phyloP scores from a whole-genome alignment of 257 asterid species.

The Capsicum chinense region DNA sequence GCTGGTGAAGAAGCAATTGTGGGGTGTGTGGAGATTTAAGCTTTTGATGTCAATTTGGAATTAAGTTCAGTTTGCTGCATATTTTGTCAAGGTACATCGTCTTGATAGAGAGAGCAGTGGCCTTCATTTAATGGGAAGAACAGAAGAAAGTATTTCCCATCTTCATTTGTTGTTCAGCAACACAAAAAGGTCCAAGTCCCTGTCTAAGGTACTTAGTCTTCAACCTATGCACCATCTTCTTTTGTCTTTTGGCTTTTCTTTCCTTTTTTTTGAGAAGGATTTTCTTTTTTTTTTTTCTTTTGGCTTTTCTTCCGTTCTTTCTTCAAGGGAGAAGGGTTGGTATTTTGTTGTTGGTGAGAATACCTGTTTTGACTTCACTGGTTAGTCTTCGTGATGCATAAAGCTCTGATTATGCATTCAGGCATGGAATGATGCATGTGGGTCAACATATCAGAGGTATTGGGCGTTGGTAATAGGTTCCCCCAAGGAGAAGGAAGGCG shows the following conservation, averaged over 20 bases:
- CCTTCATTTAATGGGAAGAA: conserved; percentile 89
- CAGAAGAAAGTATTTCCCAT: conserved; percentile 74
- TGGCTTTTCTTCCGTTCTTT: not conserved
- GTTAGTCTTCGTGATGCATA: conserved; percentile 25
- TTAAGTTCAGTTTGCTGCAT: conserved; percentile 17
- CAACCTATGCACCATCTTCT: conserved; percentile 24
- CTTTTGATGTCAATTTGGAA: conserved; percentile 10
- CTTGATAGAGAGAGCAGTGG: conserved; percentile 98
- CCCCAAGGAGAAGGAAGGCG: conserved; percentile 87
- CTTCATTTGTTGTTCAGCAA: conserved; percentile 78
- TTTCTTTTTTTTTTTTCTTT: not conserved
- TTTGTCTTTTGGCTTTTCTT: not conserved
- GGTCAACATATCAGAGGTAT: conserved; percentile 64
- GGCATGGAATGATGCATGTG: conserved; percentile 78
- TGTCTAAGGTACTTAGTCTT: conserved; percentile 59
- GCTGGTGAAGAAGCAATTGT: not conserved
- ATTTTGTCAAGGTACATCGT: conserved; percentile 74
- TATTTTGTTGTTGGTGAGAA: conserved; percentile 7
- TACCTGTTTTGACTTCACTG: not conserved
- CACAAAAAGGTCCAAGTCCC: conserved; percentile 53
- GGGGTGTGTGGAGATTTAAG: not conserved
- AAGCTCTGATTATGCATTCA: conserved; percentile 36
- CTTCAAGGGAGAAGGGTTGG: conserved; percentile 8
- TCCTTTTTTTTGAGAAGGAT: not conserved
- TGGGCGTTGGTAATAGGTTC: conserved; percentile 96